Percentiles rank a stretch among this genome's conserved stretches.
Conservation (phyloP, 257 asterid species). For the Lithospermum erythrorhizon region DNA sequence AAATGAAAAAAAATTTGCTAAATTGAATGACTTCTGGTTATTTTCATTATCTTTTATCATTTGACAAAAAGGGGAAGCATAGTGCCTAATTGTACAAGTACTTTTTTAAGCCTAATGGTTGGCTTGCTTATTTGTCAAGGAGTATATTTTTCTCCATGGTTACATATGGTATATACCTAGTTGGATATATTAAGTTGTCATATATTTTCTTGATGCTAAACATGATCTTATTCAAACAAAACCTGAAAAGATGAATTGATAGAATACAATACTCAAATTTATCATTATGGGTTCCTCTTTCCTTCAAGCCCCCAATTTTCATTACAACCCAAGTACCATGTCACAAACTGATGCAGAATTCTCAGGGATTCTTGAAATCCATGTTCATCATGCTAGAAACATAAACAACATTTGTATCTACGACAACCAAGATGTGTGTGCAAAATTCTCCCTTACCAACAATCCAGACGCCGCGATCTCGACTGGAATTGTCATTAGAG, state of each 20-base stretch:
- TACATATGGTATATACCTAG: background rate
- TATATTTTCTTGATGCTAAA: background rate
- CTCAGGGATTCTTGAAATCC: slow-evolving; percentile 39
- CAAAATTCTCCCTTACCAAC: slow-evolving; percentile 60
- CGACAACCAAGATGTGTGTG: slow-evolving; percentile 58
- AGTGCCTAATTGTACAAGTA: too few relatives aligned
- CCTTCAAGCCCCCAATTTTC: background rate
- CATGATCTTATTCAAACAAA: background rate
- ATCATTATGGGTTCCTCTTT: background rate
- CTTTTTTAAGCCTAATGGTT: background rate
- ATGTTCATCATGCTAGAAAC: slow-evolving; percentile 57
- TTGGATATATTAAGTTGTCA: background rate
- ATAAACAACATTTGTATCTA: slow-evolving; percentile 69
- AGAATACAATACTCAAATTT: background rate
- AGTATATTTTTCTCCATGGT: background rate
- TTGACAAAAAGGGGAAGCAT: too few relatives aligned
- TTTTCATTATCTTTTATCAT: too few relatives aligned
- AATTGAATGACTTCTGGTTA: too few relatives aligned
- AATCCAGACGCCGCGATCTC: slow-evolving; percentile 44
- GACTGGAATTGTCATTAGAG: slow-evolving; percentile 34
- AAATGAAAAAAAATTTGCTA: too few relatives aligned
- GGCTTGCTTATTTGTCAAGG: background rate
- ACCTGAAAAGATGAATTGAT: background rate
- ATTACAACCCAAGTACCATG: background rate
- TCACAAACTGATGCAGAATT: slow-evolving; percentile 6